Percentiles rank a stretch among this genome's conserved stretches.
Evolutionary conservation across 2,329 filamentous ascomycete genomes (phyloP).

Genomic region (Botrytis deweyae): DNA sequence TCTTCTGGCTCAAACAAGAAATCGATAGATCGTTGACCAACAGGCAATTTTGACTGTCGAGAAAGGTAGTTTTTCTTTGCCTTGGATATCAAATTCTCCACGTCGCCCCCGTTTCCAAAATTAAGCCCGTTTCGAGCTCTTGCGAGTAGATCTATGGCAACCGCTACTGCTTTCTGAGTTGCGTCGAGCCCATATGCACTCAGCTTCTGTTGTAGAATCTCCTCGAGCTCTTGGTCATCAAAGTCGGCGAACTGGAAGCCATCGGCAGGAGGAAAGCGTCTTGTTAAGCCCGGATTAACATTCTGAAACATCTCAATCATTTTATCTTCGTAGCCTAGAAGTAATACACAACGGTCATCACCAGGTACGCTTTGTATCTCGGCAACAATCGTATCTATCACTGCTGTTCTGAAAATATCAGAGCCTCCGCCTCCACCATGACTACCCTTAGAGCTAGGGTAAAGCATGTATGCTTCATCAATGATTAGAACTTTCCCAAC

Average conservation of each 20-base stretch:
- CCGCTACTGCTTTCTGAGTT: conserved; percentile 51
- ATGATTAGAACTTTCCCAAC: conserved; percentile 76
- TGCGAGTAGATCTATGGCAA: conserved; percentile 59
- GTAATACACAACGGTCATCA: conserved; percentile 69
- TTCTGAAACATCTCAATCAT: conserved; percentile 74
- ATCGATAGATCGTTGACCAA: conserved; percentile 23
- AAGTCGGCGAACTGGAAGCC: conserved; percentile 73
- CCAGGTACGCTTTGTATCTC: conserved; percentile 68
- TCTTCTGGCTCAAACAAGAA: conserved; percentile 43
- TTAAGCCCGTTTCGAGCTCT: conserved; percentile 61
- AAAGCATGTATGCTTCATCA: conserved; percentile 74
- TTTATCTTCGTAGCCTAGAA: conserved; percentile 68
- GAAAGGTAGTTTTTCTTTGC: conserved; percentile 43
- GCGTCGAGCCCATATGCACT: conserved; percentile 53
- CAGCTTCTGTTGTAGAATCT: conserved; percentile 64
- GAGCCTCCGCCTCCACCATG: conserved; percentile 34
- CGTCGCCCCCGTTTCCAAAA: conserved; percentile 72
- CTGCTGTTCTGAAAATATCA: conserved; percentile 59
- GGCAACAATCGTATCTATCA: conserved; percentile 70
- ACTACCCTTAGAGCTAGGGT: conserved; percentile 38
- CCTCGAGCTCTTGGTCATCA: conserved; percentile 52
- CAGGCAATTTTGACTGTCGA: conserved; percentile 28
- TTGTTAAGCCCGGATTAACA: conserved; percentile 66
- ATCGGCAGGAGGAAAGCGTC: conserved; percentile 62
- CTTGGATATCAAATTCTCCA: conserved; percentile 66